phyloP scores from a whole-genome alignment of 495 filamentous ascomycete genomes.

The Neurospora tetrasperma region DNA sequence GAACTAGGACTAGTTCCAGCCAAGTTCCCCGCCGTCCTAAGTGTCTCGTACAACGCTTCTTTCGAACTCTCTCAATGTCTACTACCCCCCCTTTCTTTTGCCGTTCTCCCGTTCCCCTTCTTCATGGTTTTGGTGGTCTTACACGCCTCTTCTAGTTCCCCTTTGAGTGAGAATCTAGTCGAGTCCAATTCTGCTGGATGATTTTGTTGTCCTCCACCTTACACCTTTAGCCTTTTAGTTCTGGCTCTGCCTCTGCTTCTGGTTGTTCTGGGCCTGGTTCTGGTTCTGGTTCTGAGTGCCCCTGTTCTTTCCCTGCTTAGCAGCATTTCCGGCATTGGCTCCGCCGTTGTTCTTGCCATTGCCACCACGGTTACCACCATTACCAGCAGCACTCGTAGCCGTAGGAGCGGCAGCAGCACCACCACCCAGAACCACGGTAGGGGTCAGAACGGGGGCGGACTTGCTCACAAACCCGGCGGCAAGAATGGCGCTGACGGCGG shows the following conservation, averaged over 20 bases:
- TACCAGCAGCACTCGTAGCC: background rate
- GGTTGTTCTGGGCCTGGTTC: background rate
- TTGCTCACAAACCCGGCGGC: background rate
- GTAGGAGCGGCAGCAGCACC: background rate
- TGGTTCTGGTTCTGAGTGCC: background rate
- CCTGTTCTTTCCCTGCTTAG: background rate
- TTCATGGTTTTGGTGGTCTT: too few relatives aligned
- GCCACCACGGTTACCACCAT: background rate
- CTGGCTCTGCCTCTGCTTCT: background rate
- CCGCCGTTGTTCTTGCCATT: too few relatives aligned
- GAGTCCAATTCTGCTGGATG: background rate
- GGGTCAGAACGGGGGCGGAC: background rate
- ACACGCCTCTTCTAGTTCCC: background rate
- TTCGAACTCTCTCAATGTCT: background rate
- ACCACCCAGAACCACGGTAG: background rate
- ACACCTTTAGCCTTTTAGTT: background rate
- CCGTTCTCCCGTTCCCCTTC: background rate
- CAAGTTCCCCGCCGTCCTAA: background rate
- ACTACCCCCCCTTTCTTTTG: background rate
- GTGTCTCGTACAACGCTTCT: background rate
- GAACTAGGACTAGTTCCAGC: background rate
- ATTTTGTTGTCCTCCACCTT: background rate
- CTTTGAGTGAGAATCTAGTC: background rate
- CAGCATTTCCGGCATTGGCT: too few relatives aligned
- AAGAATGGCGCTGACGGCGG: slow-evolving; percentile 18